Evolutionary conservation across 768 basidiomycete species (phyloP), one percentile per base, ranked within the genome.

Genomic region (Phaeotremella skinneri): DNA sequence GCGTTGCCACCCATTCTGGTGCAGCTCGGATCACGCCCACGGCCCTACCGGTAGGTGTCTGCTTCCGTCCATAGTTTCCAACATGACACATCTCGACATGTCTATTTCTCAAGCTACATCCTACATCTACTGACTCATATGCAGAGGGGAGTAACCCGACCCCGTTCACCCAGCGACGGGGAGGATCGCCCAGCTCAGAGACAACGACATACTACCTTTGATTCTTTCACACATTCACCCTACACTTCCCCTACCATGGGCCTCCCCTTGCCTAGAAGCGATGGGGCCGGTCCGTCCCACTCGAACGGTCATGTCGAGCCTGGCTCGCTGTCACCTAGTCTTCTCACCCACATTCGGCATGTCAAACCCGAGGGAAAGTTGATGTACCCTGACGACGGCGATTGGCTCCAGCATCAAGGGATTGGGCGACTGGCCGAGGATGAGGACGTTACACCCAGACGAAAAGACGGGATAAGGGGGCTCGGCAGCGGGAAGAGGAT

Each of bases 371-470:
- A 55, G 5, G 65, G 72, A 3, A 52, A 61, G 17, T 50, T 66
- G 27, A 70, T 76, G 72, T 76, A 76, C 52, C 57, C 63, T 25
- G 72, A 72, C 52, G 70, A 72, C 45, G 52, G 43, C n/a, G 63
- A 63, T 30, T 68, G 66, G 66, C 16, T 26, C 11, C 58, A 66
- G 23, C 53, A 64, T 4, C 53, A 58, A 27, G 58, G 56, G 21
- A 23, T 17, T 27, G 59, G 56, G 27, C 16, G 31, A 0, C n/a
- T 55, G 6, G 55, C 27, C 49, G 49, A 58, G 4, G 37, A 39
- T 32, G 31, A 57, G 16, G 69, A 53, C 2, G 63, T 55, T 30
- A 25, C 34, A 37, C 9, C 17, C 9, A 37, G 34, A 37, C 11
- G n/a, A 5, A 30, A 52, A 21, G 42, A 39, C 4, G 43, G 26